Evolutionary conservation across 2,329 filamentous ascomycete species (phyloP).

Genomic region (Ophidiomyces ophidiicola): DNA sequence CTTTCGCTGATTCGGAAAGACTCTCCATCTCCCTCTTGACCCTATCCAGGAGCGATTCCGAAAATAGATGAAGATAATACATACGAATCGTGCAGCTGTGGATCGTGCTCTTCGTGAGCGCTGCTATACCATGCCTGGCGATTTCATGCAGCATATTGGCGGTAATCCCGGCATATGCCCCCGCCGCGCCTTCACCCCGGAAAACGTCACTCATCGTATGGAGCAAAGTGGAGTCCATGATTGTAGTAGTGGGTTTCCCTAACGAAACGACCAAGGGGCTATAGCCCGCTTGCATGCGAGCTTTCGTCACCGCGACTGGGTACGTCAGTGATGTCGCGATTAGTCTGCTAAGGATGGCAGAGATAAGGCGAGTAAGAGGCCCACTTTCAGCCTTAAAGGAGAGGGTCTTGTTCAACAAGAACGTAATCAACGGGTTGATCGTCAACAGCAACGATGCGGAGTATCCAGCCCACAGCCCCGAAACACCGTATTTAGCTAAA

Average conservation of each 20-base stretch:
- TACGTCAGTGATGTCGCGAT: conserved; percentile 67
- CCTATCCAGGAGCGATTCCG: conserved; percentile 18
- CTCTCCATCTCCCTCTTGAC: conserved; percentile 32
- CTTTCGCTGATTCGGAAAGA: conserved; percentile 30
- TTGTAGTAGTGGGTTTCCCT: conserved; percentile 13
- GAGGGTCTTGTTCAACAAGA: conserved; percentile 65
- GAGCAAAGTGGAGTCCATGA: not conserved
- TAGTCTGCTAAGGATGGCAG: conserved; percentile 68
- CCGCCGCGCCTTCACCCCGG: conserved; percentile 11
- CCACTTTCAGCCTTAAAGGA: conserved; percentile 41
- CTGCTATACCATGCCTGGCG: conserved; percentile 73
- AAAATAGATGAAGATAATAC: conserved; percentile 54
- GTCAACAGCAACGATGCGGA: conserved; percentile 68
- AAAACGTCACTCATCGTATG: not conserved
- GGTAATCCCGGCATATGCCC: conserved; percentile 61
- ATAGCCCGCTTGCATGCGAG: conserved; percentile 52
- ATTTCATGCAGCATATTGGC: conserved; percentile 73
- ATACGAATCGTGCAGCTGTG: conserved; percentile 59
- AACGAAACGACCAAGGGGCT: too few species aligned
- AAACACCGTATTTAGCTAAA: conserved; percentile 51
- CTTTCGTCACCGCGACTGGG: conserved; percentile 75
- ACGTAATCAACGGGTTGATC: conserved; percentile 75
- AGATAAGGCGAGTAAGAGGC: conserved; percentile 46
- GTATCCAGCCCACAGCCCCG: conserved; percentile 80
- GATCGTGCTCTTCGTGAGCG: conserved; percentile 70